A percentile compares a stretch with the other conserved stretches of the same genome.
Conservation (phyloP, 2,329 filamentous ascomycete species). For the Atkinsonella texensis region DNA sequence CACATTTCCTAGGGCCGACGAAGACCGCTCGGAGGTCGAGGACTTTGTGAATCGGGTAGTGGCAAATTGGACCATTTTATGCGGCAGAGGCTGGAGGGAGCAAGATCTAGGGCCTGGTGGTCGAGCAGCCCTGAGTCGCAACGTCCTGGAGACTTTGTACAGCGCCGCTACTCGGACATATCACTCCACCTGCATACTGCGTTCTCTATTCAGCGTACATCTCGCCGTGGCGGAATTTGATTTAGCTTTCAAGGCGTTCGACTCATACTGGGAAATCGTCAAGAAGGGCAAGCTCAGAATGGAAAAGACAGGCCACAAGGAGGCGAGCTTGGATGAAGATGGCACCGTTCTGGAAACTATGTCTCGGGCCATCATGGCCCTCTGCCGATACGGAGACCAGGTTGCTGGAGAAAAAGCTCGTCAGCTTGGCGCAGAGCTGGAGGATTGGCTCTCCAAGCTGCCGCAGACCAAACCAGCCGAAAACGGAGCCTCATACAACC, state of each 20-base stretch:
- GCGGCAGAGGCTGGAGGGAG: conserved; percentile 69
- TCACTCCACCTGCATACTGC: conserved; percentile 80
- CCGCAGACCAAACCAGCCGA: conserved; percentile 20
- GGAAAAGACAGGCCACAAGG: conserved; percentile 61
- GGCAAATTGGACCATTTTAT: conserved; percentile 73
- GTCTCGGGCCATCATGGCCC: conserved; percentile 63
- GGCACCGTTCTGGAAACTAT: conserved; percentile 65
- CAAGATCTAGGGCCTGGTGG: conserved; percentile 72
- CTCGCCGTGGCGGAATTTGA: conserved; percentile 83
- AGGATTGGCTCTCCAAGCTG: conserved; percentile 60
- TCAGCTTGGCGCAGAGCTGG: conserved; percentile 56
- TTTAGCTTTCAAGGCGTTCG: conserved; percentile 77
- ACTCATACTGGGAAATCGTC: conserved; percentile 84
- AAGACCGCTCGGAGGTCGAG: conserved; percentile 70
- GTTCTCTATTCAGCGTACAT: conserved; percentile 80
- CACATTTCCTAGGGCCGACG: conserved; percentile 71
- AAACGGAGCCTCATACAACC: conserved; percentile 15
- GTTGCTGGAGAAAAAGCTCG: conserved; percentile 70
- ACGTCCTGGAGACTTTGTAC: conserved; percentile 79
- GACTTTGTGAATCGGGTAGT: conserved; percentile 69
- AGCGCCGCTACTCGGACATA: conserved; percentile 86
- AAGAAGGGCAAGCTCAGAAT: conserved; percentile 74
- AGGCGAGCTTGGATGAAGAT: conserved; percentile 66
- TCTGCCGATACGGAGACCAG: conserved; percentile 70
- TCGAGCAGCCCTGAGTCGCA: conserved; percentile 60